These are phyloP conservation scores for Toxoplasma gondii DNA, from an alignment of 169 alveolate species.

Conservation along the genomic window DNA sequence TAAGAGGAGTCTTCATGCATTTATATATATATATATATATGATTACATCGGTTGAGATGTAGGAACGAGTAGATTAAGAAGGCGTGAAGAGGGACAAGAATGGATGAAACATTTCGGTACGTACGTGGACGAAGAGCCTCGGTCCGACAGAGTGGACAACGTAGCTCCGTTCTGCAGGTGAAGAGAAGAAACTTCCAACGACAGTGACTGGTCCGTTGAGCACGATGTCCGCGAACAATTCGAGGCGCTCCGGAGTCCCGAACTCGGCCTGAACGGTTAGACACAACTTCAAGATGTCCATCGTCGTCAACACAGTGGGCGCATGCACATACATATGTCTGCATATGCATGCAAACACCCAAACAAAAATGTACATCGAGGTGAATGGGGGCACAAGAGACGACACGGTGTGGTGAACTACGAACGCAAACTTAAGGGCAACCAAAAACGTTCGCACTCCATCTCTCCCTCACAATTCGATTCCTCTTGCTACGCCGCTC, in stretches of 20 bases:
- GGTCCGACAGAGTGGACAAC: constrained; percentile 55
- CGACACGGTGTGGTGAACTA: too few species aligned
- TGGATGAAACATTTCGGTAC: too few species aligned
- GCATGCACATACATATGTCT: neutral
- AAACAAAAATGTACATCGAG: neutral
- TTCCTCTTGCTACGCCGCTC: too few species aligned
- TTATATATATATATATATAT: too few species aligned
- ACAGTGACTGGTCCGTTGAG: constrained; percentile 43
- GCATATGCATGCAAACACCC: neutral
- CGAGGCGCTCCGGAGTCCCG: constrained; percentile 38
- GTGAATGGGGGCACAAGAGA: too few species aligned
- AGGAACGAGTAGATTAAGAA: too few species aligned
- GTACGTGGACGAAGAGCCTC: constrained; percentile 54
- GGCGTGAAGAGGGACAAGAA: too few species aligned
- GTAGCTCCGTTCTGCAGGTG: constrained; percentile 49
- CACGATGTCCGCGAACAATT: constrained; percentile 26
- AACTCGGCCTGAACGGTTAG: neutral
- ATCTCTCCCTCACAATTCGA: too few species aligned
- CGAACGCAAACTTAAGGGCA: too few species aligned
- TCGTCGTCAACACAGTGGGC: neutral
- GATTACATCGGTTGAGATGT: too few species aligned
- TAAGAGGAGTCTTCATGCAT: too few species aligned
- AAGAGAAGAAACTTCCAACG: constrained; percentile 45
- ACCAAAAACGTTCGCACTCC: too few species aligned
- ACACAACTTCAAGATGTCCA: neutral